Evolutionary conservation across 2,329 filamentous ascomycete genomes (phyloP).

Genomic region (Rutstroemia sydowiana): DNA sequence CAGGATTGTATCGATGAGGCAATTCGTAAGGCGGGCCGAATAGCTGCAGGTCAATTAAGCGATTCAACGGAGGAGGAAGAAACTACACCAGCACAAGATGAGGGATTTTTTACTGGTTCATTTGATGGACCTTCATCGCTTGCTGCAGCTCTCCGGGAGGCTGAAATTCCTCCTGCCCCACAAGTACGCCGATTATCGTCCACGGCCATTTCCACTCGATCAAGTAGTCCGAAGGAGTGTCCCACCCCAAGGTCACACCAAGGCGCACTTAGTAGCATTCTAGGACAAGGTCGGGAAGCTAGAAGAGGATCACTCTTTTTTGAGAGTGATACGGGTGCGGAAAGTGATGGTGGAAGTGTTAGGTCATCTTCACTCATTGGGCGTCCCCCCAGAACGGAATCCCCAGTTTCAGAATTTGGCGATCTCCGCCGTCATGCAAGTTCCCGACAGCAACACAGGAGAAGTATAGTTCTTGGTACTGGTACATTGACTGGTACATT

Average conservation of each 20-base stretch:
- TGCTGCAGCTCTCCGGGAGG: slow-evolving; percentile 42
- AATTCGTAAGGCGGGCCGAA: slow-evolving; percentile 78
- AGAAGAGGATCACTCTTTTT: slow-evolving; percentile 72
- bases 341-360: slow-evolving; percentile 75
- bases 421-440: slow-evolving; percentile 68
- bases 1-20: slow-evolving; percentile 94
- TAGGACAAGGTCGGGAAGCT: slow-evolving; percentile 52
- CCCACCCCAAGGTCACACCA: slow-evolving; percentile 83
- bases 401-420: slow-evolving; percentile 80
- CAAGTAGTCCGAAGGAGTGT: slow-evolving; percentile 78
- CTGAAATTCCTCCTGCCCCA: slow-evolving; percentile 21
- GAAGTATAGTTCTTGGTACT: slow-evolving; percentile 70
- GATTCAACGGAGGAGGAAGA: slow-evolving; percentile 56
- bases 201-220: slow-evolving; percentile 56
- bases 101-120: slow-evolving; percentile 44
- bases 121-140: slow-evolving; percentile 52
- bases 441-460: slow-evolving; percentile 74
- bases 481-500: slow-evolving; percentile 69
- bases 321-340: slow-evolving; percentile 68
- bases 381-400: slow-evolving; percentile 69
- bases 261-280: slow-evolving; percentile 43
- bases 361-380: slow-evolving; percentile 72
- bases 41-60: slow-evolving; percentile 76
- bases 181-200: slow-evolving; percentile 45
- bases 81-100: slow-evolving; percentile 41